Evolutionary conservation across 352 stramenopile genomes (phyloP), one percentile per base, ranked within the genome.

Genomic region (Phytopythium mirpurense): DNA sequence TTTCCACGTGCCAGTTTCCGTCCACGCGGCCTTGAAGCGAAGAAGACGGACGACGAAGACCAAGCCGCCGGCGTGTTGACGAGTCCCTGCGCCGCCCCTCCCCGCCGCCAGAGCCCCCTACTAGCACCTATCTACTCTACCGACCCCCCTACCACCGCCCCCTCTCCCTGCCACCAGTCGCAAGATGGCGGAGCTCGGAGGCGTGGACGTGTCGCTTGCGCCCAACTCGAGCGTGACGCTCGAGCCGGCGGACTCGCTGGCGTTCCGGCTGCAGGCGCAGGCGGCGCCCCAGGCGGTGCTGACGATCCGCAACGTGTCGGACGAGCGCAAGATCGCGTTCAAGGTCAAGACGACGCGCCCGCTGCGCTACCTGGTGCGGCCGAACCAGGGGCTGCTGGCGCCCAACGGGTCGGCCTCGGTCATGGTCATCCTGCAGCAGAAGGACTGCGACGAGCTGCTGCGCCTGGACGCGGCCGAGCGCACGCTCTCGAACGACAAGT

Each of bases 321-420:
- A 86, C 46, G 60, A 70, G 42, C 82, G 82, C 36, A 90, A 92
- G 62, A 85, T 95, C 60, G 84, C 84, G 56, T 95, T 95, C 59
- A 95, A 95, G 55, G 84, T 95, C 27, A 95, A 95, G 72, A 95
- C 84, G 36, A 95, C 84, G 58, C 83, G 85, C 23, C 85, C 85
- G 26, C 57, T 93, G 65, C 81, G 85, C n/a, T 95, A 95, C 63
- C 62, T 95, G n/a, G 85, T 95, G 70, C 85, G 85, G 5, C 85
- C 85, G 36, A 95, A 95, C 62, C 85, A 95, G 57, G 85, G 85
- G 27, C 80, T 95, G 48, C 64, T 95, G 14, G 77, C 72, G 0
- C 83, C 83, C 18, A 91, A 93, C 54, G 83, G 78, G 43, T 68
- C 69, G 42, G 78, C 83, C 14, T 87, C 78, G 38, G 74, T 95